phyloP scores from a whole-genome alignment of 2,329 filamentous ascomycete genomes.

The Pestalotiopsis sp. region DNA sequence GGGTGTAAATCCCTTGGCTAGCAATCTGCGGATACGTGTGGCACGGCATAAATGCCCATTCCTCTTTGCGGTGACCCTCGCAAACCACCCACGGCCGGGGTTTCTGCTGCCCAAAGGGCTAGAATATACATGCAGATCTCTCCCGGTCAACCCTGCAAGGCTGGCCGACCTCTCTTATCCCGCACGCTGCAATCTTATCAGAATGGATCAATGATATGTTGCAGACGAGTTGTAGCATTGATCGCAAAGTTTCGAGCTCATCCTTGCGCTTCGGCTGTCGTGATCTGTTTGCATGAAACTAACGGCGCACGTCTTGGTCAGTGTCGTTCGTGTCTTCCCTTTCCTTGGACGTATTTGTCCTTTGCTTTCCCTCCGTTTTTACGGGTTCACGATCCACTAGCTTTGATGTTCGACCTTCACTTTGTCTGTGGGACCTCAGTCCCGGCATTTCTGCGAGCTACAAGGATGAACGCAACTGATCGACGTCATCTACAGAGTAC shows the following conservation, averaged over 20 bases:
- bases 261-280: background rate
- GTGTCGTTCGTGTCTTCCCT: background rate
- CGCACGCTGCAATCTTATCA: background rate
- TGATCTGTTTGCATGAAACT: background rate
- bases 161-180: background rate
- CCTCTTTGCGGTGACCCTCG: background rate
- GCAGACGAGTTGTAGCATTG: background rate
- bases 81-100: too few relatives aligned
- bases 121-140: background rate
- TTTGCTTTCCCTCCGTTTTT: background rate
- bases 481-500: background rate
- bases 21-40: background rate
- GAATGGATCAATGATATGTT: background rate
- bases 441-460: background rate
- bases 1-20: background rate
- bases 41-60: background rate
- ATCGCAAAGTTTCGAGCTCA: background rate
- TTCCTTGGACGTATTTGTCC: background rate
- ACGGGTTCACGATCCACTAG: background rate
- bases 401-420: background rate
- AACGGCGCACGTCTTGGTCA: background rate
- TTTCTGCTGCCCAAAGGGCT: background rate
- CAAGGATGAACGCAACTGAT: background rate
- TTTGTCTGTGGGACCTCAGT: background rate
- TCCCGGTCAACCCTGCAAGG: background rate